Evolutionary conservation across 2,329 filamentous ascomycete species (phyloP).

Genomic region (Sporothrix protearum): DNA sequence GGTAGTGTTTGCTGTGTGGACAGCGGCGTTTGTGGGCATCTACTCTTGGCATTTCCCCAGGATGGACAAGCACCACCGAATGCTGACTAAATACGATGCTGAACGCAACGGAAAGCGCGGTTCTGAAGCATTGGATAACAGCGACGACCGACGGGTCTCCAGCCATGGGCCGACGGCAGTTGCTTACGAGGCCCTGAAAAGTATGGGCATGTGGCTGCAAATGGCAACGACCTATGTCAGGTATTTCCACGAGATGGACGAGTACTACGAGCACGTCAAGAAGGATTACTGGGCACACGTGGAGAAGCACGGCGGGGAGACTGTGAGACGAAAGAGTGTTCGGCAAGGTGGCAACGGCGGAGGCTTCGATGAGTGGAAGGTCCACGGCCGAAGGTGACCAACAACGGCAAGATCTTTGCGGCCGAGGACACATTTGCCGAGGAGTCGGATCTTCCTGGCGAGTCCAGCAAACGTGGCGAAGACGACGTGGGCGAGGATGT

Average conservation of each 20-base stretch:
- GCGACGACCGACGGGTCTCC: slow-evolving; percentile 31
- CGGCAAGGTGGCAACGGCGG: slow-evolving; percentile 45
- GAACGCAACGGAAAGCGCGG: not conserved
- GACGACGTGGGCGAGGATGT: slow-evolving; percentile 37
- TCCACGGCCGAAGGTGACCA: slow-evolving; percentile 41
- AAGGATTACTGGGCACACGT: slow-evolving; percentile 43
- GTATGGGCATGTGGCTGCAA: slow-evolving; percentile 50
- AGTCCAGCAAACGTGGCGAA: slow-evolving; percentile 31
- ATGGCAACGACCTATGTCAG: slow-evolving; percentile 56
- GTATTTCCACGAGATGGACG: slow-evolving; percentile 52
- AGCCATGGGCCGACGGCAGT: slow-evolving; percentile 45
- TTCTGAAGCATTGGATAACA: not conserved
- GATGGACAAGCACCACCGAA: slow-evolving; percentile 60
- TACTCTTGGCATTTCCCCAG: slow-evolving; percentile 65
- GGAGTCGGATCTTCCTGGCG: slow-evolving; percentile 32
- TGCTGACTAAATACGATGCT: slow-evolving; percentile 35
- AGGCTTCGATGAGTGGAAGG: slow-evolving; percentile 54
- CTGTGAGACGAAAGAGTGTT: slow-evolving; percentile 37
- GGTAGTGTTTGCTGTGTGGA: slow-evolving; percentile 64
- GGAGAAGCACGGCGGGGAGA: slow-evolving; percentile 24
- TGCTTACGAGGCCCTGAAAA: slow-evolving; percentile 48
- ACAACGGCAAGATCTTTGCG: slow-evolving; percentile 42
- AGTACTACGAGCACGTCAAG: slow-evolving; percentile 51
- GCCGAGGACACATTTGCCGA: slow-evolving; percentile 34
- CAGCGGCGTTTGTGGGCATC: slow-evolving; percentile 61